A percentile compares a stretch with the other conserved stretches of the same genome.
Evolutionary conservation across 2,329 filamentous ascomycete genomes (phyloP).

Genomic region (Fusarium bulbicola): DNA sequence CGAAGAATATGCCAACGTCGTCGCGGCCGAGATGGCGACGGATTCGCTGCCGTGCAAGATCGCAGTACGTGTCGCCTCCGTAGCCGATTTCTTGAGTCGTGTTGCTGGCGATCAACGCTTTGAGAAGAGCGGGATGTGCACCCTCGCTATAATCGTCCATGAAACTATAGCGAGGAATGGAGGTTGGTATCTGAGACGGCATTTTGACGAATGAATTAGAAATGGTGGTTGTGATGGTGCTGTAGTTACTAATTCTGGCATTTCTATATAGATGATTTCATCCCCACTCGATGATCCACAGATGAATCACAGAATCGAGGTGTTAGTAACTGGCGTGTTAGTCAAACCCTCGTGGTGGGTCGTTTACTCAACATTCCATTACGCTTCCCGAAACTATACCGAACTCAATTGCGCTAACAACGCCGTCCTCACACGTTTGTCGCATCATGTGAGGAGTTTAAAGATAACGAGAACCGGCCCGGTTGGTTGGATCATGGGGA

Average conservation of each 20-base stretch:
- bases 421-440: not conserved
- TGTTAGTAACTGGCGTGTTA: slow-evolving; percentile 38
- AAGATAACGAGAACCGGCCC: not conserved
- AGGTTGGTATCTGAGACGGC: slow-evolving; percentile 30
- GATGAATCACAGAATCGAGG: slow-evolving; percentile 10
- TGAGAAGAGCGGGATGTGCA: slow-evolving; percentile 58
- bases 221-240: not conserved
- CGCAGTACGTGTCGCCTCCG: slow-evolving; percentile 56
- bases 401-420: not conserved
- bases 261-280: slow-evolving; percentile 27
- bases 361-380: slow-evolving; percentile 36
- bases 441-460: slow-evolving; percentile 8
- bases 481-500: not conserved
- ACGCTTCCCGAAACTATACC: slow-evolving; percentile 17
- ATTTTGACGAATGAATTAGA: slow-evolving; percentile 7
- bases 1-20: slow-evolving; percentile 59
- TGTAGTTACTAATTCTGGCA: not conserved
- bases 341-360: slow-evolving; percentile 32
- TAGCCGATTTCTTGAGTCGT: slow-evolving; percentile 57
- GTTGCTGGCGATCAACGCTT: slow-evolving; percentile 57
- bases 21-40: slow-evolving; percentile 48
- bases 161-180: slow-evolving; percentile 53
- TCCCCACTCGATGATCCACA: slow-evolving; percentile 31
- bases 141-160: slow-evolving; percentile 63
- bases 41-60: slow-evolving; percentile 54